phyloP scores from a whole-genome alignment of 768 basidiomycete genomes.

The Sarcodon aspratus region DNA sequence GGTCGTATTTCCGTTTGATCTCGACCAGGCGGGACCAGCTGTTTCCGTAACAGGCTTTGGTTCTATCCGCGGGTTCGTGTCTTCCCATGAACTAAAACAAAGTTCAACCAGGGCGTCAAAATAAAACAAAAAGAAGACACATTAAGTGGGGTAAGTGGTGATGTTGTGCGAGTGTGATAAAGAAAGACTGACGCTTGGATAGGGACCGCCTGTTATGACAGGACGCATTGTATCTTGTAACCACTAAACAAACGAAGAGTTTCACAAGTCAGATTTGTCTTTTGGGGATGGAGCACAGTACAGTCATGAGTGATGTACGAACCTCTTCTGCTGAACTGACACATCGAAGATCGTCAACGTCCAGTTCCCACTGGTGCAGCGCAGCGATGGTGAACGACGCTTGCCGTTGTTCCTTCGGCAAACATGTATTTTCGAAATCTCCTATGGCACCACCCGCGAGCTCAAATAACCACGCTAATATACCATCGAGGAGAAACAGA shows the following conservation, averaged over 20 bases:
- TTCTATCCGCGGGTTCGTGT: slow-evolving; percentile 50
- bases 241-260: slow-evolving; percentile 39
- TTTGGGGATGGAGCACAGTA: slow-evolving; percentile 1
- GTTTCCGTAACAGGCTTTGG: slow-evolving; percentile 56
- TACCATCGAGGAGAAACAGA: background rate
- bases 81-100: slow-evolving; percentile 59
- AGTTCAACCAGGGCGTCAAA: background rate
- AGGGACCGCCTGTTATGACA: slow-evolving; percentile 67
- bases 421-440: slow-evolving; percentile 62
- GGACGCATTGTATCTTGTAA: slow-evolving; percentile 62
- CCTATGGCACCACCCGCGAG: slow-evolving; percentile 71
- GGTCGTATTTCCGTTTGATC: slow-evolving; percentile 72
- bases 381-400: slow-evolving; percentile 81
- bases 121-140: background rate
- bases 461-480: slow-evolving; percentile 79
- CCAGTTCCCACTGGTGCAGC: slow-evolving; percentile 88
- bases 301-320: slow-evolving; percentile 23
- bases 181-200: slow-evolving; percentile 59
- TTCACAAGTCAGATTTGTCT: background rate
- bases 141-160: background rate
- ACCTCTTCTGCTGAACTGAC: slow-evolving; percentile 67
- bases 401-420: slow-evolving; percentile 71
- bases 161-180: background rate
- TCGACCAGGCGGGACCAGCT: slow-evolving; percentile 63
- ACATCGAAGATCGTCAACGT: slow-evolving; percentile 71